A percentile compares a stretch with the other conserved stretches of the same genome.
Conservation (phyloP, 2,329 filamentous ascomycete genomes). For the Diaporthe sp. region DNA sequence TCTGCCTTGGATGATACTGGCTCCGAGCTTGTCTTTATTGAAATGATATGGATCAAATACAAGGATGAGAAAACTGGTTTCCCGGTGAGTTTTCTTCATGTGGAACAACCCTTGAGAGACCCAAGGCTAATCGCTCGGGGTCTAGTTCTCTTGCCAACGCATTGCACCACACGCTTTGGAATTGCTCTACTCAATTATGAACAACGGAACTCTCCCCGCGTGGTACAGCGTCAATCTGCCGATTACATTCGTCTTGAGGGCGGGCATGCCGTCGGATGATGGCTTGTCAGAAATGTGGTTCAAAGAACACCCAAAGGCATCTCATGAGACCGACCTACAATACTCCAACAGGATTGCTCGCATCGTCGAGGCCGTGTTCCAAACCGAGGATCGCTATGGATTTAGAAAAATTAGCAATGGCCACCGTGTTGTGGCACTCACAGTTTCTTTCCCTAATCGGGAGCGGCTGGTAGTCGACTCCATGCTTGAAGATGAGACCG, state of each 20-base stretch:
- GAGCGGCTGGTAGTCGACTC: too few relatives aligned
- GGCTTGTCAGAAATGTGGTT: constrained; percentile 21
- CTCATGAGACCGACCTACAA: not conserved
- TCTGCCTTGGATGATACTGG: not conserved
- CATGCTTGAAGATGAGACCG: not conserved
- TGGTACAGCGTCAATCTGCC: constrained; percentile 9
- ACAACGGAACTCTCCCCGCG: not conserved
- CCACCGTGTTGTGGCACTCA: not conserved
- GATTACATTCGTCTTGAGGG: not conserved
- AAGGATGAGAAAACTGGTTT: not conserved
- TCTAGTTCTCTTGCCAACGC: constrained; percentile 3
- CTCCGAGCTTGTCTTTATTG: not conserved
- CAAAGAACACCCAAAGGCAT: not conserved
- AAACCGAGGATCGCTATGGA: not conserved
- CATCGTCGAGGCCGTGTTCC: not conserved
- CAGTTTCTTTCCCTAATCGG: not conserved
- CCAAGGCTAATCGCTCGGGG: not conserved
- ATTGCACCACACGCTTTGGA: constrained; percentile 1
- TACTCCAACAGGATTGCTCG: not conserved
- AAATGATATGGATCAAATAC: constrained; percentile 22
- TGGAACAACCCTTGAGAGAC: not conserved
- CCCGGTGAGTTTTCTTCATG: not conserved
- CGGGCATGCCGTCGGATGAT: constrained; percentile 15
- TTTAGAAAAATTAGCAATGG: not conserved
- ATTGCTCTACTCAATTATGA: not conserved